Evolutionary conservation across 1,284 basidiomycete genomes (phyloP), one percentile per base, ranked within the genome.

Genomic region (Ceratobasidium sp.): DNA sequence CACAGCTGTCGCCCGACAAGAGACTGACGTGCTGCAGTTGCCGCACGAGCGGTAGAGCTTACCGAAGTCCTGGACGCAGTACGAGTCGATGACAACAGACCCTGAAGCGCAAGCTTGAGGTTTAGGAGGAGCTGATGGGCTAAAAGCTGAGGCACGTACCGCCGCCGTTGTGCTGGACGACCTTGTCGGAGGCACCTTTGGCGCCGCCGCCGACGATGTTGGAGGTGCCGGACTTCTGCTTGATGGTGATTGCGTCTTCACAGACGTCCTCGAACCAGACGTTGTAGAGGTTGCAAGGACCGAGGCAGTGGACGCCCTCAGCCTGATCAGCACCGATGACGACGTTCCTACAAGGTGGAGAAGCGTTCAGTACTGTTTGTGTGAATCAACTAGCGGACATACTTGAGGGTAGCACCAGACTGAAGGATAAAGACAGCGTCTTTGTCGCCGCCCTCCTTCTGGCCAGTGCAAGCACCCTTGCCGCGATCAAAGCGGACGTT

Each of bases 291-390:
- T 50, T 86, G 82, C 85, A 86, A 48, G 46, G 46, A 17, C 46
- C 46, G 17, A 48, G 46, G 46, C 46, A 48, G 7, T 48, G 46
- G 9, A 87, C 82, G 67, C 86, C 86, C 75, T 87, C 86, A 61
- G 85, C 82, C 75, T 86, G 86, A 80, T 86, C 84, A 33, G 84
- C 82, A 13, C 86, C 86, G 76, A 87, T 87, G 66, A 85, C 82
- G 52, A 87, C 85, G 46, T 83, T 84, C 69, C 84, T 86, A 15
- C 28, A 3, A 1, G 9, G 42, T 15, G 1, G 20, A 48, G 46
- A 48, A 12, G n/a, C 23, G 67, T 13, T 69, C 13, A 56, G 67
- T 48, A 38, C 20, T 13, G 54, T n/a, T 50, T 12, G 13, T n/a
- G 6, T 20, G 26, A 38, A 38, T 33, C 13, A 40, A n/a, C 5